A percentile compares a stretch with the other conserved stretches of the same genome.
Evolutionary conservation across 345 rosid species (phyloP).

Genomic region (Salix dunnii): DNA sequence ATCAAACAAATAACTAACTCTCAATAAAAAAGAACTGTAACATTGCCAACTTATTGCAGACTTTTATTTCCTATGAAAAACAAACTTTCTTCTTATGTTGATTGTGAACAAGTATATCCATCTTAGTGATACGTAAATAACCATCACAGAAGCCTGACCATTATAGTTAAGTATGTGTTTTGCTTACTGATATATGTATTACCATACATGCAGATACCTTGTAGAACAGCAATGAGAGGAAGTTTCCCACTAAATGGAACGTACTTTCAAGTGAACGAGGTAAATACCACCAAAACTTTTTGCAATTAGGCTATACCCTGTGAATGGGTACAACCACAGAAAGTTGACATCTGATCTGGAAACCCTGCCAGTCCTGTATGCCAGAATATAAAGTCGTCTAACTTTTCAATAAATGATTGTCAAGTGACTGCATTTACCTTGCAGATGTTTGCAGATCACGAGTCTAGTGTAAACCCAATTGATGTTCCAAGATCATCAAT

Average conservation of each 20-base stretch:
- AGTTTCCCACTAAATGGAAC: conserved; percentile 97
- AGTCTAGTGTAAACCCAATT: conserved; percentile 68
- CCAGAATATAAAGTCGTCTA: neutral
- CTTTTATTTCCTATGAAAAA: no score
- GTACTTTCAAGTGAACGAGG: conserved; percentile 96
- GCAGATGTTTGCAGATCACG: conserved; percentile 95
- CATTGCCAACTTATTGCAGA: no score
- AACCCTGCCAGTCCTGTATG: neutral
- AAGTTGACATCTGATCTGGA: neutral
- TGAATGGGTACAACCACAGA: neutral
- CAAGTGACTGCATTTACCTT: neutral
- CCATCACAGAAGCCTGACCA: neutral
- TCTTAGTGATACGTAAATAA: neutral
- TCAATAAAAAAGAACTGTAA: no score
- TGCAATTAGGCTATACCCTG: neutral
- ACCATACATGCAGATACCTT: conserved; percentile 60
- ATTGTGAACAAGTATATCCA: neutral
- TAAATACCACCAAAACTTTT: conserved; percentile 6
- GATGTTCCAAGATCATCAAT: conserved; percentile 71
- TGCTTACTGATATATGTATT: conserved; percentile 1
- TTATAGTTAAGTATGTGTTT: neutral
- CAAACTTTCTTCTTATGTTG: no score
- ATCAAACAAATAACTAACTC: no score
- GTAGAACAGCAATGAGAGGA: conserved; percentile 95
- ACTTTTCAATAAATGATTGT: neutral